Conservation (phyloP, 306 rosid genomes). For the Castanopsis chinensis region DNA sequence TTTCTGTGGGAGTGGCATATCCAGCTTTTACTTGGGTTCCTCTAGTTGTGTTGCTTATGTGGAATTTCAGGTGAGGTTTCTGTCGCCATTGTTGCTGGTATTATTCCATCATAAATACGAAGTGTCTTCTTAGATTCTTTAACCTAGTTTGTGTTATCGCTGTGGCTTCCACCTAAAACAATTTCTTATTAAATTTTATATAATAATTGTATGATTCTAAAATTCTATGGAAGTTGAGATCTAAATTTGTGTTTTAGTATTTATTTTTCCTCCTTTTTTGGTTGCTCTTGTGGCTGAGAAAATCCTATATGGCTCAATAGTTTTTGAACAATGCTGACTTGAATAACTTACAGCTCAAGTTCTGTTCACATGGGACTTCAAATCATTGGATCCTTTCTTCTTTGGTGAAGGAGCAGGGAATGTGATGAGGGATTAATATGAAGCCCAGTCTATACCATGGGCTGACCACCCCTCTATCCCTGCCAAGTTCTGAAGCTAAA, state of each 20-base stretch:
- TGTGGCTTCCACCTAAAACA: neutral
- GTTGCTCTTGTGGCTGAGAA: too few relatives aligned
- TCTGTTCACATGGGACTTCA: too few relatives aligned
- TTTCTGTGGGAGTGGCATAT: constrained; percentile 22
- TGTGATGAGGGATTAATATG: too few relatives aligned
- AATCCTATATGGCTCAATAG: neutral
- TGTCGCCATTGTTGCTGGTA: neutral
- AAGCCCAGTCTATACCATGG: too few relatives aligned
- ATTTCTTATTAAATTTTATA: neutral
- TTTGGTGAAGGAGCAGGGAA: too few relatives aligned
- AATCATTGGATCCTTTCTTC: too few relatives aligned
- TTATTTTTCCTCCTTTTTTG: too few relatives aligned
- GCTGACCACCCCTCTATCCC: too few relatives aligned
- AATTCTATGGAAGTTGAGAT: neutral
- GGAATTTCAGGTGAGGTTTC: constrained; percentile 28
- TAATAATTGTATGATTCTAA: neutral
- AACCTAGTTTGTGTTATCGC: neutral
- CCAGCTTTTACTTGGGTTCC: constrained; percentile 14
- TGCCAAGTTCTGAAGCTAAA: too few relatives aligned
- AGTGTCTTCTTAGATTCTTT: neutral
- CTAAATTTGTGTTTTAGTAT: too few relatives aligned
- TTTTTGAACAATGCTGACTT: neutral
- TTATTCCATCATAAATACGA: neutral
- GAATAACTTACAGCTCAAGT: neutral
- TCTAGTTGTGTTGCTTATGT: constrained; percentile 25